Base-by-base conservation (phyloP, 148 eudicot species). In the Diospyros lotus region DNA sequence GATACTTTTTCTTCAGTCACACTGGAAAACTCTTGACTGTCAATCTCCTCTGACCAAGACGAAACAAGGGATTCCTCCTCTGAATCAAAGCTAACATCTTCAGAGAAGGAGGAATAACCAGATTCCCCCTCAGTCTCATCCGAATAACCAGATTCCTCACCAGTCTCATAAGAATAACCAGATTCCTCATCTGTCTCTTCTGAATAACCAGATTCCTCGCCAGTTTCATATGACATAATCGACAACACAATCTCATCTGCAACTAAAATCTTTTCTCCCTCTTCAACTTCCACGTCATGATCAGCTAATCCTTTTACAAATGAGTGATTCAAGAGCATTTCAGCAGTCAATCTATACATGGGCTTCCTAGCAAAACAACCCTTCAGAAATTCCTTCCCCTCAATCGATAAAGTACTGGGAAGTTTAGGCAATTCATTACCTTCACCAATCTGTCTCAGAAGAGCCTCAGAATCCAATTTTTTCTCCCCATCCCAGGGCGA, bases 341-440 rank as follows among this genome's bases (percentile, higher is more conserved):
- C 81, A 54, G 84, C 83, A 3, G 86, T 83, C 81, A 68, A 75
- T 50, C 89, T 66, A 71, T 14, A 76, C 74, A 28, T 68, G 1
- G 86, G 44, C 48, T 79, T 81, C 76, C 84, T 79, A 11, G 75
- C 69, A 43, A 86, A 79, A 79, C 89, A 86, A 66, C 81, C 83
- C 53, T 76, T 83, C 65, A 86, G n/a, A 65, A 86, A 86, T 59
- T 66, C 78, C 59, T 38, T 78, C 2, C 72, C 81, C 58, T 80
- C 82, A 64, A n/a, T 74, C 7, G 86, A 83, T 18, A 86, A 2
- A 40, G 42, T 53, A 43, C 38, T 52, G 0, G 84, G 84, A 42
- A 86, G 63, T 13, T 64, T 41, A 58, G 81, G 84, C 62, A 64
- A 61, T 46, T 51, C 73, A 9, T 63, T 43, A 9, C 76, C 71